Evolutionary conservation across 2,329 filamentous ascomycete genomes (phyloP).

Genomic region (Cladosporium sphaerospermum): DNA sequence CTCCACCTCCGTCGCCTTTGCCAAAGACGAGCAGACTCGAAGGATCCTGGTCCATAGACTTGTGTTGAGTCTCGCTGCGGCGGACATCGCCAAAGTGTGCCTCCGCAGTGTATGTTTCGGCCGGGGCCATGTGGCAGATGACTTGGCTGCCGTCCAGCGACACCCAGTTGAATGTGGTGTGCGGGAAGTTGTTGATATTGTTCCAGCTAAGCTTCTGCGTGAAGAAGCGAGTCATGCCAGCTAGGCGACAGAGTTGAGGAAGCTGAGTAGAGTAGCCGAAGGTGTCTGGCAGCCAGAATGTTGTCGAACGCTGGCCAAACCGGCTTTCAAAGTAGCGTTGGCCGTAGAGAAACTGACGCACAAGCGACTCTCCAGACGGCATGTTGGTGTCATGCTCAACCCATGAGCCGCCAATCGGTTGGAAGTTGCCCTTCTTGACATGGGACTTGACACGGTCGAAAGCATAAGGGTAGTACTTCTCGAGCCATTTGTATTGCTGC

Average conservation of each 20-base stretch:
- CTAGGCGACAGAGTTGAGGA: conserved; percentile 83
- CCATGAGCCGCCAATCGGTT: conserved; percentile 96
- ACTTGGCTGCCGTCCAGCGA: conserved; percentile 92
- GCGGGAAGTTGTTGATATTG: conserved; percentile 98
- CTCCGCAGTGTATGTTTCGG: conserved; percentile 91
- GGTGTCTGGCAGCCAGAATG: conserved; percentile 97
- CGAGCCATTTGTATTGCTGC: conserved; percentile 97
- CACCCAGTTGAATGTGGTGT: conserved; percentile 99
- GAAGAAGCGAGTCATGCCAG: conserved; percentile 95
- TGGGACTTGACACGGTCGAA: conserved; percentile 88
- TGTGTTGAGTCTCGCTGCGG: conserved; percentile 84
- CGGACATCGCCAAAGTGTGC: conserved; percentile 93
- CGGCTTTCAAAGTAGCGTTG: conserved; percentile 91
- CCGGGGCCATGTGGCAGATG: conserved; percentile 93
- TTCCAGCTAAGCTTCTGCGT: conserved; percentile 99
- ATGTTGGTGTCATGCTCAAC: conserved; percentile 98
- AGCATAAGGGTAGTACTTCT: conserved; percentile 77
- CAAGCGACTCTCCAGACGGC: conserved; percentile 88
- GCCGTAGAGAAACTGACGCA: conserved; percentile 90
- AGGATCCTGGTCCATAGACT: conserved; percentile 88
- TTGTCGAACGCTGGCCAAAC: conserved; percentile 81
- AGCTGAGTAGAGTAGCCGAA: conserved; percentile 96
- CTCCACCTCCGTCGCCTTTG: conserved; percentile 92
- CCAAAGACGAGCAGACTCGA: conserved; percentile 90
- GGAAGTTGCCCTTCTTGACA: conserved; percentile 83